Base-by-base conservation (phyloP, 768 basidiomycete species). In the Boletus barrowsii region DNA sequence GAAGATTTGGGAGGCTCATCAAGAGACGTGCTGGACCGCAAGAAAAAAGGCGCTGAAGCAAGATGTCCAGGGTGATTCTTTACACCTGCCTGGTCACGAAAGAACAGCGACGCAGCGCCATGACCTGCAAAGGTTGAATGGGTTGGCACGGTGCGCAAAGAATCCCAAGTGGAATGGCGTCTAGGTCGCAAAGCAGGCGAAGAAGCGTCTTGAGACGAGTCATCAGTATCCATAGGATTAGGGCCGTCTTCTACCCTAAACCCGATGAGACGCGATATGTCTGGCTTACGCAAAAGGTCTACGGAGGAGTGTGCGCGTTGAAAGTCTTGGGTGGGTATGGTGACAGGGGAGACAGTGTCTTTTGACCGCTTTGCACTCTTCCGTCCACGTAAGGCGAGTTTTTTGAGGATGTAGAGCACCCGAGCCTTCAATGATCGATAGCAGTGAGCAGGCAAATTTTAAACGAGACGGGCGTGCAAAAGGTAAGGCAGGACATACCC, bases 351-450 rank as follows among this genome's bases (percentile, higher is more conserved):
- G 50, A 65, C n/a, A 18, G 62, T 57, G 59, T 71, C 66, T 55
- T 60, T 68, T 17, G 64, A 43, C 54, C 63, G 72, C 43, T 62
- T 68, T 7, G 45, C 59, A 42, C 64, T 60, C 39, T 69, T 59
- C 33, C 77, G 72, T 33, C 68, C 68, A 52, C 70, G 74, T 6
- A 57, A 30, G 24, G 68, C 66, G 44, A 63, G 73, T 63, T 60
- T 76, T 72, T 60, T 79, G 68, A 61, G 71, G 50, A 66, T 80
- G 59, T 65, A 71, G 66, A 69, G 65, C 68, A 52, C 74, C 48
- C 74, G 75, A 54, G 57, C 57, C 67, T 67, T 51, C 22, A 22
- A 22, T 22, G 20, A 35, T 13, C 52, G 46, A 50, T 17, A 26
- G 49, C 10, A 30, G 42, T 48, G 20, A 45, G 50, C 26, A 22